These are phyloP conservation scores for Dactylonectria estremocensis DNA, from an alignment of 2,329 filamentous ascomycete genomes.

Conservation along the genomic window DNA sequence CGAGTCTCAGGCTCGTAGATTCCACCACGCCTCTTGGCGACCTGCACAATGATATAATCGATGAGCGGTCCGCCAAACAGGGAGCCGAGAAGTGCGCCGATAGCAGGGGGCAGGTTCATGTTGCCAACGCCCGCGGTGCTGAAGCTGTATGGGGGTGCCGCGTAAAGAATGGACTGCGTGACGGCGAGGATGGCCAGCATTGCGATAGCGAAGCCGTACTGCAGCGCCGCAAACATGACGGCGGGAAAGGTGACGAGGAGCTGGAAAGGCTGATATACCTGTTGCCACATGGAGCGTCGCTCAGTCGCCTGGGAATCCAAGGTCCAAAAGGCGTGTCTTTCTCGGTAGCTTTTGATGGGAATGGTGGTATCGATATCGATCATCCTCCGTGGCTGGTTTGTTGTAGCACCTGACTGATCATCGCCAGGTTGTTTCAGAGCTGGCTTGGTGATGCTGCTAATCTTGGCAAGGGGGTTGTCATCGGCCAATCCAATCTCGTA, in stretches of 20 bases:
- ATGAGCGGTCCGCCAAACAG: constrained; percentile 32
- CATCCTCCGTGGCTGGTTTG: not conserved
- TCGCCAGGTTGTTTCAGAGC: not conserved
- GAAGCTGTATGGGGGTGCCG: constrained; percentile 33
- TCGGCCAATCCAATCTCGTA: not conserved
- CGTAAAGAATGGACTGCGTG: constrained; percentile 28
- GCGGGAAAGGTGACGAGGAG: constrained; percentile 20
- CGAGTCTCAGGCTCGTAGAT: constrained; percentile 41
- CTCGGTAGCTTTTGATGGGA: constrained; percentile 21
- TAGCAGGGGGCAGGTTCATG: constrained; percentile 41
- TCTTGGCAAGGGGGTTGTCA: not conserved
- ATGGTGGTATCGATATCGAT: constrained; percentile 17
- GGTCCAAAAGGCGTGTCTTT: constrained; percentile 20
- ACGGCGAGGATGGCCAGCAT: constrained; percentile 40
- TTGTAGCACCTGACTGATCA: not conserved
- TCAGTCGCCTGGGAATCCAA: constrained; percentile 21
- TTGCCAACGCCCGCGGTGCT: constrained; percentile 33
- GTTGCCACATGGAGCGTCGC: constrained; percentile 1
- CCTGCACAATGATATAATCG: constrained; percentile 34
- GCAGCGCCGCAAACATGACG: constrained; percentile 28
- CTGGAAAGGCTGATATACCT: constrained; percentile 23
- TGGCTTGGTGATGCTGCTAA: not conserved
- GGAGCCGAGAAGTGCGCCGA: constrained; percentile 30
- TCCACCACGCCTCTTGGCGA: constrained; percentile 33
- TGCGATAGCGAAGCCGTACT: constrained; percentile 34